phyloP scores from a whole-genome alignment of 1,284 basidiomycete species.

The Hymenochaete sp. region DNA sequence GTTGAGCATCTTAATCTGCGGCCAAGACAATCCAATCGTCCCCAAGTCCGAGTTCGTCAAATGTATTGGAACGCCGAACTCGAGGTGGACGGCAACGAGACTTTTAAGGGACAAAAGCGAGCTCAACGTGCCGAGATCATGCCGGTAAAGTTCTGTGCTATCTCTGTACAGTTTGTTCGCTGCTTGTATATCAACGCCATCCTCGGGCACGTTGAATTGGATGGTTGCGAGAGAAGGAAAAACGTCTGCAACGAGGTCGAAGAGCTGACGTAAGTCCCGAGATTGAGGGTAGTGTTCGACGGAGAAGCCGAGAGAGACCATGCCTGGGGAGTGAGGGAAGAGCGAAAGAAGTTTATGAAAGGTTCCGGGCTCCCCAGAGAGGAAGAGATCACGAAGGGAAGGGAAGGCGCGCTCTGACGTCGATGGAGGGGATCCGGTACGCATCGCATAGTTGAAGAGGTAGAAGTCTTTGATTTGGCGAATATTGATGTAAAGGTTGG shows the following conservation, averaged over 20 bases:
- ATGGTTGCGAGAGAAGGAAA: constrained; percentile 9
- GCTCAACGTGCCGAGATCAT: constrained; percentile 8
- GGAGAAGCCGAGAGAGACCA: constrained; percentile 17
- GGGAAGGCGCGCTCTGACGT: constrained; percentile 11
- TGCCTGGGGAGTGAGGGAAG: constrained; percentile 5
- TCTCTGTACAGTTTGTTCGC: not conserved
- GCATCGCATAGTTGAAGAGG: constrained; percentile 1
- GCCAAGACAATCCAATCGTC: constrained; percentile 11
- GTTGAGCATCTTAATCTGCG: constrained; percentile 15
- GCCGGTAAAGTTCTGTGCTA: constrained; percentile 13
- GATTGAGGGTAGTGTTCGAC: constrained; percentile 13
- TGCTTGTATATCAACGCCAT: constrained; percentile 1
- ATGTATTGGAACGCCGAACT: constrained; percentile 15
- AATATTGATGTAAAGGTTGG: constrained; percentile 16
- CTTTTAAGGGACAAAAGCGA: constrained; percentile 7
- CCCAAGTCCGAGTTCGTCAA: constrained; percentile 12
- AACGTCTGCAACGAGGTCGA: constrained; percentile 7
- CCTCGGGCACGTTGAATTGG: constrained; percentile 15
- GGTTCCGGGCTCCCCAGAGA: constrained; percentile 8
- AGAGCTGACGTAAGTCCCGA: constrained; percentile 7
- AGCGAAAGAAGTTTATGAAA: constrained; percentile 12
- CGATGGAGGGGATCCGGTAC: not conserved
- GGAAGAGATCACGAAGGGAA: constrained; percentile 14
- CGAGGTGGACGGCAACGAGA: constrained; percentile 16
- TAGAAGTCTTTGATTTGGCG: not conserved